Evolutionary conservation across 2,329 filamentous ascomycete species (phyloP), one percentile per base, ranked within the genome.

Genomic region (Lachnellula hyalina): DNA sequence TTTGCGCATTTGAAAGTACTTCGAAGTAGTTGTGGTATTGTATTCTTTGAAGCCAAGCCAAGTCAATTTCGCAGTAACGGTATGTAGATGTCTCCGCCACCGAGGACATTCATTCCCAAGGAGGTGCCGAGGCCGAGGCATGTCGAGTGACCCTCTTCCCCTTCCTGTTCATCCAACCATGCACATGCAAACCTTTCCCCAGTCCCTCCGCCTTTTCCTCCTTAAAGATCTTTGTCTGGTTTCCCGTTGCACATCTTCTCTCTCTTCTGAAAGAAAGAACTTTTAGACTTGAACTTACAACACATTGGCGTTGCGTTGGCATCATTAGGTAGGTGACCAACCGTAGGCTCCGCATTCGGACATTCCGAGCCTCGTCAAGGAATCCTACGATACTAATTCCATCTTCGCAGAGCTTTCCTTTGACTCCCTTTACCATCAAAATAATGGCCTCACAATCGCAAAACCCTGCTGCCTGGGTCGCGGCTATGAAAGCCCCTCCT

Each of bases 381-480:
- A 32, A 32, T 32, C 28, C 28, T 32, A 32, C 28, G 1, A 32
- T 32, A 32, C 28, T 32, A 32, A 32, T 32, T 32, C 28, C 28
- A 32, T 9, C 2, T 21, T 21, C 41, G 21, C 41, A 44, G 41
- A 32, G 9, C 28, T 11, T 32, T 32, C 28, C 28, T 12, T 12
- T 32, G 28, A 32, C 28, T 32, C 9, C 9, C 3, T 11, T 32
- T 32, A 11, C 9, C 41, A 14, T 15, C 19, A 25, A 5, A 12
- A 19, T 15, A 3, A 25, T 32, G 44, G 12, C 15, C 6, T 17
- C 44, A 47, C 7, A 15, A 21, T 28, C 44, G 14, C 54, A 63
- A 47, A 62, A 67, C 44, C 57, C 64, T 6, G 61, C 64, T 15
- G 60, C 63, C 14, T 62, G 61, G 55, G 52, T 63, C 28, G 57